Base-by-base conservation (phyloP, 169 alveolate genomes). In the Plasmodium vinckei region DNA sequence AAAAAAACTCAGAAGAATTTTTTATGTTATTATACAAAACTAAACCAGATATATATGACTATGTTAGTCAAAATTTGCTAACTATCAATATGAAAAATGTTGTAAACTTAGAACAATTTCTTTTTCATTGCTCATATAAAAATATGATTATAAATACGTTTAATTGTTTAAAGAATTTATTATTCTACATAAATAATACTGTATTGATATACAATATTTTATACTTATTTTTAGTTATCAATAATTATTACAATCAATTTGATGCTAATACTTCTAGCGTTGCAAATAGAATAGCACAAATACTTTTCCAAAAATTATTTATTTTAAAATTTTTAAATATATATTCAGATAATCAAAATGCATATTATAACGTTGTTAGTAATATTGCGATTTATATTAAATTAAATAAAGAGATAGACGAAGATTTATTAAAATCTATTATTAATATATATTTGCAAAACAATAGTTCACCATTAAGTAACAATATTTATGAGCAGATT, bases 221-320 rank as follows among this genome's bases (percentile, higher is more conserved):
- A 25, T 49, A 71, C 42, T 61, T 5, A 9, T 84, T 84, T 84
- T 46, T 84, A 53, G 21, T n/a, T 33, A 68, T 84, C 69, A 49
- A 84, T 69, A 69, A 68, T 84, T 84, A 84, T 46, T 69, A 79
- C 47, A 27, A 44, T 64, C 5, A 23, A 49, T 15, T 65, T 59
- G 44, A 84, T n/a, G 19, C 9, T 44, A 27, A 64, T 13, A 68
- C 12, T 23, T 54, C 23, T 46, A 12, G 19, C 10, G 46, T 9
- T 17, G 68, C 69, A 21, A 39, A 17, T 15, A 54, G 49, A 56
- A 84, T 77, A 25, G 68, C 89, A 2, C 13, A 13, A 2, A 47
- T 84, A 46, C 39, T 84, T 68, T 84, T 84, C 63, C 73, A 69
- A n/a, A 68, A 46, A 69, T 69, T 84, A 21, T 69, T 69, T 60